Conservation (phyloP, 352 stramenopile species). For the Phytophthora citrophthora region DNA sequence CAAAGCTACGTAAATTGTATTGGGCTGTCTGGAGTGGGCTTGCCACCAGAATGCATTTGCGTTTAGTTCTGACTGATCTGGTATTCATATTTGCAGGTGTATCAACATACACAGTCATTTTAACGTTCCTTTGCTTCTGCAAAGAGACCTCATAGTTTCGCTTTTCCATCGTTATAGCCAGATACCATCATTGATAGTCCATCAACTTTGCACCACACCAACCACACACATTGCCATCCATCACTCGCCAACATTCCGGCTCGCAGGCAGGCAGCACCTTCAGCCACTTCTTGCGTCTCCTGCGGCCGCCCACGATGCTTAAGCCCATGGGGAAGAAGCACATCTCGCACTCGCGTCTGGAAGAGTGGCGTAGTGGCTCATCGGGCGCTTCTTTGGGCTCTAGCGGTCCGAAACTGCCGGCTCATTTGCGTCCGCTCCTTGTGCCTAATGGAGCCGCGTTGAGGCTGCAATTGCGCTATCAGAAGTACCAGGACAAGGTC, state of each 20-base stretch:
- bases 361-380: conserved; percentile 32
- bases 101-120: not conserved
- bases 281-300: not conserved
- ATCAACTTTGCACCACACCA: conserved; percentile 1
- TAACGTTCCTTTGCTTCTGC: not conserved
- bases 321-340: conserved; percentile 58
- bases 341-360: conserved; percentile 27
- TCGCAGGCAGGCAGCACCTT: conserved; percentile 2
- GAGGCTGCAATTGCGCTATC: conserved; percentile 79
- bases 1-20: too few species aligned
- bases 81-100: not conserved
- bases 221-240: not conserved
- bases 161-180: not conserved
- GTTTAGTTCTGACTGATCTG: too few species aligned
- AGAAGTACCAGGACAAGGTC: conserved; percentile 75
- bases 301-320: conserved; percentile 31
- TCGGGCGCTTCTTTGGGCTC: conserved; percentile 6
- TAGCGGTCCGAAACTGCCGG: conserved; percentile 33
- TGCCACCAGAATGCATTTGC: too few species aligned
- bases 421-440: conserved; percentile 41
- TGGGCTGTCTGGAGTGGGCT: too few species aligned
- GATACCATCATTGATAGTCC: too few species aligned
- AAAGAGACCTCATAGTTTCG: too few species aligned
- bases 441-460: conserved; percentile 51
- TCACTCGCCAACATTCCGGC: conserved; percentile 20